Base-by-base conservation (phyloP, 2,329 filamentous ascomycete species). In the Cryoendolithus antarcticus region DNA sequence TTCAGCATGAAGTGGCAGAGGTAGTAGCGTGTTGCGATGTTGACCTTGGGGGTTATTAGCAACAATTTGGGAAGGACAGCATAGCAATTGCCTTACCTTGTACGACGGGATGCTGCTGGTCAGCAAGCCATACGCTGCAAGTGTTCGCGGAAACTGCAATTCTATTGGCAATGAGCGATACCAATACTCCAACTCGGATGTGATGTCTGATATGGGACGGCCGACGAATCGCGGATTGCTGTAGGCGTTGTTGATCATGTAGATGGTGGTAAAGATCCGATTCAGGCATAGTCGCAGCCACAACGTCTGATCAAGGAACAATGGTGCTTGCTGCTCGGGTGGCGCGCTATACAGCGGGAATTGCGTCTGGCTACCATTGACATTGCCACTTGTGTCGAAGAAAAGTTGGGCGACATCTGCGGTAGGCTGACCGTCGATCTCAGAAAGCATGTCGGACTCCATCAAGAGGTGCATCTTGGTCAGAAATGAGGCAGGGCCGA, bases 221-320 rank as follows among this genome's bases (percentile, higher is more conserved):
- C 38, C 33, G 6, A 40, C 34, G 4, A 40, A 36, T 9, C 38
- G 38, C 3, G 38, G 38, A n/a, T 40, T 40, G 19, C 38, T 40
- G 38, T 40, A 40, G 6, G 38, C 35, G 12, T 40, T 40, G 19
- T 36, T 40, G 34, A 40, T 40, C 38, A 40, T 40, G n/a, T 40
- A 40, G 15, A 40, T 40, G 6, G 28, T 40, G 4, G 38, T 40
- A 19, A 40, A 27, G 29, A 40, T 40, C 21, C 38, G 29, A 19
- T 40, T 40, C 13, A 36, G 38, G 11, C 38, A 40, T 8, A 40
- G 38, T n/a, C 38, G 34, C 8, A 40, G 21, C 38, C 38, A 40
- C 9, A 40, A 30, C 9, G 38, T 40, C 6, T 40, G 38, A 30
- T 40, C 38, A 15, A 40, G 34, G 29, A 36, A 40, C 9, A 40